Conservation (phyloP, 768 basidiomycete species). For the Leccinum aurantiacum region DNA sequence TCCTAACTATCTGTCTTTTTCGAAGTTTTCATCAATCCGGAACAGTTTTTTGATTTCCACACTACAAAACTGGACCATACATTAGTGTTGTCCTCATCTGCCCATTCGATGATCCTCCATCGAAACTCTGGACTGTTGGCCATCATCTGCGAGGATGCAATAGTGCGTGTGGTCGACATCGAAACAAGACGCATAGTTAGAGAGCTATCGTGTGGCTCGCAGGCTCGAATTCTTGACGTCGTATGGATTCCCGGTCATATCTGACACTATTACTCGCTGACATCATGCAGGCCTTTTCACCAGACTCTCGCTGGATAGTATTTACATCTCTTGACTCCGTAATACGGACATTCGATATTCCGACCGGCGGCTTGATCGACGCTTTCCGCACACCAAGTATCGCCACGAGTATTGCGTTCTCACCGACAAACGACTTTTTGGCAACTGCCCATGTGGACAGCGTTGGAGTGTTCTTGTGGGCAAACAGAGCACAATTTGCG, state of each 20-base stretch:
- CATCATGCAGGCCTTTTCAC: slow-evolving; percentile 76
- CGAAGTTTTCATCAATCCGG: background rate
- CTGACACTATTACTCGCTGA: slow-evolving; percentile 4
- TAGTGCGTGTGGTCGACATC: slow-evolving; percentile 84
- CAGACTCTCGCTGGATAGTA: slow-evolving; percentile 93
- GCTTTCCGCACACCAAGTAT: slow-evolving; percentile 86
- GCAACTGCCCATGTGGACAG: slow-evolving; percentile 94
- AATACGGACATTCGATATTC: slow-evolving; percentile 94
- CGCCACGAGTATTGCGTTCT: slow-evolving; percentile 89
- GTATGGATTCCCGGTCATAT: slow-evolving; percentile 45
- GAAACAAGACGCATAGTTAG: slow-evolving; percentile 87
- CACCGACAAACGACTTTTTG: slow-evolving; percentile 93
- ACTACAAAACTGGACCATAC: slow-evolving; percentile 71
- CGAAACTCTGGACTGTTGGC: slow-evolving; percentile 85
- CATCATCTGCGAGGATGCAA: slow-evolving; percentile 80
- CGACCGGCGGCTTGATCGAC: slow-evolving; percentile 89
- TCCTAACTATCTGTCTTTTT: background rate
- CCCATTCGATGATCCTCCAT: slow-evolving; percentile 73
- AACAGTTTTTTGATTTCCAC: slow-evolving; percentile 96
- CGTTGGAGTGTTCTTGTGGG: slow-evolving; percentile 96
- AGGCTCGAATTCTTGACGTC: slow-evolving; percentile 84
- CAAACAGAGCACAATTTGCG: slow-evolving; percentile 91
- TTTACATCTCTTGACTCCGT: slow-evolving; percentile 85
- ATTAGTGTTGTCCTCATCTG: slow-evolving; percentile 63
- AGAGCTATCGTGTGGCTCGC: slow-evolving; percentile 76